Evolutionary conservation across 495 filamentous ascomycete genomes (phyloP).

Genomic region (Cryomyces minteri): DNA sequence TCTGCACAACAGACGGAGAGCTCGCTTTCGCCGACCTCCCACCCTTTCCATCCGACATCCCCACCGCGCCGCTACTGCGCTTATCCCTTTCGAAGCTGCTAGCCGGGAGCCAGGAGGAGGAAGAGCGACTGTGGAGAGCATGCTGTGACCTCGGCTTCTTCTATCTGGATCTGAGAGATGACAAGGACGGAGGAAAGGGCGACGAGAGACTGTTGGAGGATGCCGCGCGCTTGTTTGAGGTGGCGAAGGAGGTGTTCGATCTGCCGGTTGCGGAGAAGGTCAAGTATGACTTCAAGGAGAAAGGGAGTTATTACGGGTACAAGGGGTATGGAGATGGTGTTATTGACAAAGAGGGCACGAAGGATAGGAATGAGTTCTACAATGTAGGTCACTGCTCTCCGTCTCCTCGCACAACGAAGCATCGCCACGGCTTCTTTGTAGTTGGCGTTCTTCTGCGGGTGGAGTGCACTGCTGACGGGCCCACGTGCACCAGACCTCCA

Average conservation of each 20-base stretch:
- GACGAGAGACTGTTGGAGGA: constrained; percentile 21
- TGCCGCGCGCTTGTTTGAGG: constrained; percentile 26
- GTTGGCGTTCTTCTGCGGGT: constrained; percentile 2
- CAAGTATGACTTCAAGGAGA: constrained; percentile 28
- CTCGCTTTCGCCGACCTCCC: constrained; percentile 11
- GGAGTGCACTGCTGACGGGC: neutral
- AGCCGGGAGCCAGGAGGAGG: constrained; percentile 23
- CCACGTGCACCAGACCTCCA: constrained; percentile 19
- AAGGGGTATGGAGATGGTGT: constrained; percentile 32
- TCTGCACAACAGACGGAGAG: too few species aligned
- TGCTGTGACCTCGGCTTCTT: constrained; percentile 43
- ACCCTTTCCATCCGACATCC: constrained; percentile 33
- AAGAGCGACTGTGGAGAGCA: constrained; percentile 25
- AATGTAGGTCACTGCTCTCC: constrained; percentile 25
- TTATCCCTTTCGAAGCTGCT: constrained; percentile 33
- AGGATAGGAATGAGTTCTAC: constrained; percentile 43
- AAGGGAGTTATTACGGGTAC: constrained; percentile 23
- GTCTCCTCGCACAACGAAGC: too few species aligned
- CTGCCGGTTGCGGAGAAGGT: constrained; percentile 33
- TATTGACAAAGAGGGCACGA: constrained; percentile 33
- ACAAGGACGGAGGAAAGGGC: constrained; percentile 11
- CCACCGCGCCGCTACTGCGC: constrained; percentile 34
- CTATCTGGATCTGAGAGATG: constrained; percentile 35
- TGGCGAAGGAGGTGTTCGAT: constrained; percentile 29
- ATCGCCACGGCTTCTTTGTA: too few species aligned